Base-by-base conservation (phyloP, 1,284 basidiomycete genomes). In the Filobasidium uniguttulatum region DNA sequence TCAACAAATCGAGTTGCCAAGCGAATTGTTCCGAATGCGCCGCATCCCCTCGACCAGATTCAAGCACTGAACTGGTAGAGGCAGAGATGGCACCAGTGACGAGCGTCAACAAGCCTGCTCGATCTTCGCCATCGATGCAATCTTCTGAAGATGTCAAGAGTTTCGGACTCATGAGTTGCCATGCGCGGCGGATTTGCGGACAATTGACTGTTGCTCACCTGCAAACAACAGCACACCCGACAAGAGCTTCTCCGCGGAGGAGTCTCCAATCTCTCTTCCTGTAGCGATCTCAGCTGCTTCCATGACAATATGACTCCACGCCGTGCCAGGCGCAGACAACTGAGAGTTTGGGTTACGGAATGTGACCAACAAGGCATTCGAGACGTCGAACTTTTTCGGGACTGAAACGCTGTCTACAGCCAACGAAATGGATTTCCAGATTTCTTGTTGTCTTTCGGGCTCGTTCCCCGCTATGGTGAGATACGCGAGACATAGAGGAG, bases 251-350 rank as follows among this genome's bases (percentile, higher is more conserved):
- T 37, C 30, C 7, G 53, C 48, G 44, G 50, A 33, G 14, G 37
- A 15, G n/a, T 14, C 30, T n/a, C 26, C 20, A 17, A 20, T 31
- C 6, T 48, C 29, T 17, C 6, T 3, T 8, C 38, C 28, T 14
- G 44, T 17, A 26, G 53, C 53, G 7, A 37, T 31, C 36, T 50
- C 53, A 14, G 38, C 53, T 9, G 49, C 53, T 17, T 54, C 45
- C 17, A 54, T 43, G 15, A 43, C 48, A 34, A 50, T 50, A 26
- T 50, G 44, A 5, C 47, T 46, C 48, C 51, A 53, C 22, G 46
- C 28, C 9, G 51, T 49, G n/a, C 23, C 46, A 22, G 38, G 46
- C 7, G 47, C 34, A 17, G 35, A 8, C 28, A 48, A 33, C 20
- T 2, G 7, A 5, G 41, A 12, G 8, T 47, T 34, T 9, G 50